Base-by-base conservation (phyloP, 495 filamentous ascomycete species). In the Penicillium canariense region DNA sequence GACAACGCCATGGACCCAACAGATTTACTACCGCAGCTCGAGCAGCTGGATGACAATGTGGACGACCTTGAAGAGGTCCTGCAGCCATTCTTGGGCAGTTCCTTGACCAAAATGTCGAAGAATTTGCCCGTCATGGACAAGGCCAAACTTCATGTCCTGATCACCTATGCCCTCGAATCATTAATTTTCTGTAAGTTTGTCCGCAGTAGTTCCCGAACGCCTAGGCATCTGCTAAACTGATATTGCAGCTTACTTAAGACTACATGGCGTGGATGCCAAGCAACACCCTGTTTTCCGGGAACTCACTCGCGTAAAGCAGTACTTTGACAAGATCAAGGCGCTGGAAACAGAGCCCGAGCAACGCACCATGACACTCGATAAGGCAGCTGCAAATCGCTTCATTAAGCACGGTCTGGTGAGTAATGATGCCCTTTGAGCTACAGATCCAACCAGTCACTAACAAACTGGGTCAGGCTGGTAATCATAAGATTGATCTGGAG, bases 81-180 rank as follows among this genome's bases (percentile, higher is more conserved):
- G 23, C 63, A 79, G 27, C 90, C 91, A 9, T 58, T 91, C 12
- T 68, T 96, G 27, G 77, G 78, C 17, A 72, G 69, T 26, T 76
- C 85, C 18, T 63, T 97, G 22, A 73, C 82, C 20, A 83, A 87
- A 45, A 77, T 80, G 8, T 83, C 90, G 5, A 84, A 80, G 51
- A 94, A 90, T 68, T 75, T 98, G 28, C 91, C 95, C 1, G 78
- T 98, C 9, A 76, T 97, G 51, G 94, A 98, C 77, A 94, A 89
- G 69, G 93, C 94, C 17, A 95, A 96, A 73, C 84, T 96, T 52
- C 89, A 94, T 62, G 86, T 95, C 15, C 69, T 94, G 27, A 74
- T 84, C 40, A 86, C 90, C 0, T 97, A 97, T 67, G 82, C 91
- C 0, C 84, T 98, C 46, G 91, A 97, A 58, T 95, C 90, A n/a